These are phyloP conservation scores for Mycena leptocephala DNA, from an alignment of 768 basidiomycete species.

Conservation along the genomic window DNA sequence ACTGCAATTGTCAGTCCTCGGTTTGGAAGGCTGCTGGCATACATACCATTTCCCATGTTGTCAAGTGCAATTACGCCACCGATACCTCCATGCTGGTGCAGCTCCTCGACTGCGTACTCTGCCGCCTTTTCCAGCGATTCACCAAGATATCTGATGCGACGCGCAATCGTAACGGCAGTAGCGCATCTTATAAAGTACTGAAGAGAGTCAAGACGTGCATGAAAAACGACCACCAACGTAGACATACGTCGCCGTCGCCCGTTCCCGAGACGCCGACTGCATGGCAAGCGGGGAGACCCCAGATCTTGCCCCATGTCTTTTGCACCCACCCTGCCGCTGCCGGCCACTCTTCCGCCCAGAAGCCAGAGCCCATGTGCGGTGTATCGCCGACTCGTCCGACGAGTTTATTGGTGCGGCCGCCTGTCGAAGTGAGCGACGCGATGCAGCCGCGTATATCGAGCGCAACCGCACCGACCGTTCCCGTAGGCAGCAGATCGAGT, in stretches of 20 bases:
- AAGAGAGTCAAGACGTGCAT: not conserved
- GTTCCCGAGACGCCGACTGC: conserved; percentile 89
- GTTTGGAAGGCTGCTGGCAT: not conserved
- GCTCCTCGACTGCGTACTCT: conserved; percentile 68
- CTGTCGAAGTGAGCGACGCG: conserved; percentile 83
- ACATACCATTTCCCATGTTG: conserved; percentile 75
- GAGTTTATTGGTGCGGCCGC: conserved; percentile 88
- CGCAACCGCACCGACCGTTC: conserved; percentile 91
- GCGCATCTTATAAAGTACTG: conserved; percentile 87
- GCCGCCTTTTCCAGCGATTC: conserved; percentile 74
- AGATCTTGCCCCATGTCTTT: conserved; percentile 60
- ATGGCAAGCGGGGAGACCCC: conserved; percentile 47
- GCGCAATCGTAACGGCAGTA: conserved; percentile 77
- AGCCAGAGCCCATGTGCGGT: conserved; percentile 83
- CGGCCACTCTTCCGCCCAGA: conserved; percentile 89
- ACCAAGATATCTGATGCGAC: conserved; percentile 72
- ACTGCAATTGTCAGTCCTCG: conserved; percentile 58
- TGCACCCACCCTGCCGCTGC: conserved; percentile 44
- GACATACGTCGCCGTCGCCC: conserved; percentile 86
- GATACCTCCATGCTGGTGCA: conserved; percentile 71
- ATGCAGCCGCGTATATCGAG: conserved; percentile 84
- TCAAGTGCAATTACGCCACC: conserved; percentile 88
- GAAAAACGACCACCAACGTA: not conserved
- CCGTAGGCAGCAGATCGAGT: conserved; percentile 77
- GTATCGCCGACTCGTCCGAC: conserved; percentile 90